These are phyloP conservation scores for Cucurbita ficifolia DNA, from an alignment of 306 rosid genomes.

Conservation along the genomic window DNA sequence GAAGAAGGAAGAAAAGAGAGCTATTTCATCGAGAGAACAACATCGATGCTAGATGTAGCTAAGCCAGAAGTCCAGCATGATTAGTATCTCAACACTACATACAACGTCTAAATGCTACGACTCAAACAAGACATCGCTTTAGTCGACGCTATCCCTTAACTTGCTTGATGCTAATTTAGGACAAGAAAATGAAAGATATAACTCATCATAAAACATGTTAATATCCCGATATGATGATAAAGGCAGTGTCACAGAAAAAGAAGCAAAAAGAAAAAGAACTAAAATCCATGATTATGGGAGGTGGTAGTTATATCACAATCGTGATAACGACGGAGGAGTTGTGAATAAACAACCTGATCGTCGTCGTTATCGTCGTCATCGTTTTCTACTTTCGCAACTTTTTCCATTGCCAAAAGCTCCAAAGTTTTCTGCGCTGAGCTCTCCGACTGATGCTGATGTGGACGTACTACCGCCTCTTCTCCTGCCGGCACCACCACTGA, in stretches of 20 bases:
- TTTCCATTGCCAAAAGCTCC: slow-evolving; percentile 39
- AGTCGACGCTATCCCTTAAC: too few species aligned
- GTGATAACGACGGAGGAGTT: neutral
- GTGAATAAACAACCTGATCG: slow-evolving; percentile 19
- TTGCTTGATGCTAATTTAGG: too few species aligned
- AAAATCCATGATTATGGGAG: slow-evolving; percentile 3
- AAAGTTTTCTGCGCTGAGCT: slow-evolving; percentile 22
- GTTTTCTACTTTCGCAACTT: slow-evolving; percentile 40
- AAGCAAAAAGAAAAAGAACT: neutral
- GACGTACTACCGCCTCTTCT: slow-evolving; percentile 1
- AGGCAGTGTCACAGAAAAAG: neutral
- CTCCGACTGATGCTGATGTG: neutral
- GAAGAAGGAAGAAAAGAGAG: too few species aligned
- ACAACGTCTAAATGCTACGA: too few species aligned
- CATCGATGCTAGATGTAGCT: too few species aligned
- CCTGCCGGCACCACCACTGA: slow-evolving; percentile 34
- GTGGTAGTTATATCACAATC: slow-evolving; percentile 34
- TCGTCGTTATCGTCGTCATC: slow-evolving; percentile 34
- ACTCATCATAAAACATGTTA: too few species aligned
- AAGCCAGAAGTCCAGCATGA: too few species aligned
- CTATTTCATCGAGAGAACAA: too few species aligned
- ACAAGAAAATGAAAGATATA: too few species aligned
- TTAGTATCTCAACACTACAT: too few species aligned
- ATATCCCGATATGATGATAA: neutral
- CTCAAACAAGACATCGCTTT: too few species aligned